phyloP scores from a whole-genome alignment of 805 yeast genomes.

The Kazachstania martiniae region DNA sequence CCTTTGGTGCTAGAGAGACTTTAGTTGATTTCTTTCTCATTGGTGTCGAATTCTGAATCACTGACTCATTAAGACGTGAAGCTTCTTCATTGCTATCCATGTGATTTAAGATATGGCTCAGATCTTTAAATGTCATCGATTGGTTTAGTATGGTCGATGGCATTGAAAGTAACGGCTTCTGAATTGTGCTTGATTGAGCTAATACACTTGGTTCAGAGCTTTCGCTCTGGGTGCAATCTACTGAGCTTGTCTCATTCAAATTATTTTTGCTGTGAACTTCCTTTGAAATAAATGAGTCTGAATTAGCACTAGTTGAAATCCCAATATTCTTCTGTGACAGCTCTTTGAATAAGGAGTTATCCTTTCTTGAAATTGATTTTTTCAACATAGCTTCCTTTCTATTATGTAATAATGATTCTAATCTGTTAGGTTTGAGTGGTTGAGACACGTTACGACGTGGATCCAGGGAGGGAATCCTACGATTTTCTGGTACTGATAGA shows the following conservation, averaged over 20 bases:
- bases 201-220: slow-evolving; percentile 12
- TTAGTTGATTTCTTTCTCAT: slow-evolving; percentile 11
- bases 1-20: slow-evolving; percentile 1
- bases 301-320: neutral
- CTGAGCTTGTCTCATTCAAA: neutral
- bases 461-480: no score
- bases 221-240: slow-evolving; percentile 3
- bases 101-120: slow-evolving; percentile 17
- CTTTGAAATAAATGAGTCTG: neutral
- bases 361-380: neutral
- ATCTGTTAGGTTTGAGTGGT: slow-evolving; percentile 13
- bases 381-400: neutral
- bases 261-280: neutral
- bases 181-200: slow-evolving; percentile 22
- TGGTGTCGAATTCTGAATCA: slow-evolving; percentile 3
- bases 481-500: no score
- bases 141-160: slow-evolving; percentile 19
- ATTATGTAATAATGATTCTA: slow-evolving; percentile 2
- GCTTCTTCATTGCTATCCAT: no score
- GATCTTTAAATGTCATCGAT: slow-evolving; percentile 21
- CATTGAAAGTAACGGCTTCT: slow-evolving; percentile 10
- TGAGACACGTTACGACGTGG: slow-evolving; percentile 24
- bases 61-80: no score
- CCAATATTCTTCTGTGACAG: neutral
- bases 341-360: neutral